A percentile compares a stretch with the other conserved stretches of the same genome.
These are phyloP conservation scores for Eucalyptus fibrosa DNA, from an alignment of 345 rosid species.

Conservation along the genomic window DNA sequence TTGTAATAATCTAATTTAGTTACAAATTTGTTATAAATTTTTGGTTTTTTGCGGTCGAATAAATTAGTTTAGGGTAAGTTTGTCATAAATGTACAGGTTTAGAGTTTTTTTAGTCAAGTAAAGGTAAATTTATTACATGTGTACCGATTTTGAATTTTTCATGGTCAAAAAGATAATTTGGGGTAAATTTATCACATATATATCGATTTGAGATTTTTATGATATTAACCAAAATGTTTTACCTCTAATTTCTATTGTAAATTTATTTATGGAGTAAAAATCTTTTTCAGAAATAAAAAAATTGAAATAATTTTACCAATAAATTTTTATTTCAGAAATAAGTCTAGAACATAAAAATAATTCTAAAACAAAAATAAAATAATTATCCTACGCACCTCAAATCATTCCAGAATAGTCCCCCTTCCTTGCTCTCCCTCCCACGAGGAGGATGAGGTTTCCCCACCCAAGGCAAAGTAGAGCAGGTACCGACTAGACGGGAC, in stretches of 20 bases:
- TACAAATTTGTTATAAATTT: accelerated
- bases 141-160: too few relatives aligned
- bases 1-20: too few relatives aligned
- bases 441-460: background rate
- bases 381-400: background rate
- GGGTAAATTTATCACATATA: accelerated
- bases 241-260: accelerated
- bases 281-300: too few relatives aligned
- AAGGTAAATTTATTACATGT: accelerated
- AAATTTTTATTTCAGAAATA: accelerated
- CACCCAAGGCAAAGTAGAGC: background rate
- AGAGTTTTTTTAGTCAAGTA: too few relatives aligned
- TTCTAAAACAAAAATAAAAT: accelerated
- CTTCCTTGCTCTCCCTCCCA: background rate
- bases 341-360: accelerated
- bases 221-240: too few relatives aligned
- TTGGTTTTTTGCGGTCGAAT: too few relatives aligned
- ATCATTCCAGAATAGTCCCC: background rate
- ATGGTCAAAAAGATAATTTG: too few relatives aligned
- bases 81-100: accelerated
- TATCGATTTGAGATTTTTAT: accelerated
- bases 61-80: too few relatives aligned
- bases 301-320: too few relatives aligned
- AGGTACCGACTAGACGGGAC: background rate
- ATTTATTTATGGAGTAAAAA: too few relatives aligned